Conservation (phyloP, 2,329 filamentous ascomycete species). For the Trichoderma atroviride region DNA sequence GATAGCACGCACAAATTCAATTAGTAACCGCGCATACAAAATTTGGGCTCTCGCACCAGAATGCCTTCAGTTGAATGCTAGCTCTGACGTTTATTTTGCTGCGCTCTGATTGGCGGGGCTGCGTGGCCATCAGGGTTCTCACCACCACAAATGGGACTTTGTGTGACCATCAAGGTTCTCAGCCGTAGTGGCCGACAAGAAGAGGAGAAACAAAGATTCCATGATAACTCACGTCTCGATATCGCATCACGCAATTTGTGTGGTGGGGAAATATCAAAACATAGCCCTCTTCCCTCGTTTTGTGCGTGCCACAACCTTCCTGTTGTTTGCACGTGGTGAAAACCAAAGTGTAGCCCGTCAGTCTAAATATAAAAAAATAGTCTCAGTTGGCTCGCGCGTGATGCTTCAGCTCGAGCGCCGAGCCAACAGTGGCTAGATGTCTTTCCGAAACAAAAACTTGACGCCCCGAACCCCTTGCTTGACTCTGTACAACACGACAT, state of each 20-base stretch:
- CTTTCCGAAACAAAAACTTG: background rate
- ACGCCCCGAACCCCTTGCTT: background rate
- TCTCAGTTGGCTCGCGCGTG: background rate
- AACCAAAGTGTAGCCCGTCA: background rate
- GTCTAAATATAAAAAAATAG: background rate
- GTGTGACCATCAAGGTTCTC: conserved; percentile 25
- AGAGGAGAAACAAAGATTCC: background rate
- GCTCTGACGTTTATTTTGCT: background rate
- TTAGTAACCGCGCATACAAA: background rate
- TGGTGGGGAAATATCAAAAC: conserved; percentile 1
- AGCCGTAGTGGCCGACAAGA: conserved; percentile 2
- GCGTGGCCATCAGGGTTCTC: conserved; percentile 24
- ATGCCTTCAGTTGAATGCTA: background rate
- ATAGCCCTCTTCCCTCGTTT: background rate
- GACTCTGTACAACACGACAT: background rate
- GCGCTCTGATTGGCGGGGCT: conserved; percentile 3
- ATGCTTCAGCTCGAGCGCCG: background rate
- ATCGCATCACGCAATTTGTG: background rate
- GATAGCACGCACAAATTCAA: background rate
- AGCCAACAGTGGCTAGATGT: background rate
- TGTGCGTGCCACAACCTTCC: background rate
- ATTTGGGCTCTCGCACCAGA: background rate
- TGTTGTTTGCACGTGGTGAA: background rate
- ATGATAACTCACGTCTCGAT: background rate
- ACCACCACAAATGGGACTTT: conserved; percentile 1